Evolutionary conservation across 345 rosid species (phyloP), one percentile per base, ranked within the genome.

Genomic region (Corchorus capsularis): DNA sequence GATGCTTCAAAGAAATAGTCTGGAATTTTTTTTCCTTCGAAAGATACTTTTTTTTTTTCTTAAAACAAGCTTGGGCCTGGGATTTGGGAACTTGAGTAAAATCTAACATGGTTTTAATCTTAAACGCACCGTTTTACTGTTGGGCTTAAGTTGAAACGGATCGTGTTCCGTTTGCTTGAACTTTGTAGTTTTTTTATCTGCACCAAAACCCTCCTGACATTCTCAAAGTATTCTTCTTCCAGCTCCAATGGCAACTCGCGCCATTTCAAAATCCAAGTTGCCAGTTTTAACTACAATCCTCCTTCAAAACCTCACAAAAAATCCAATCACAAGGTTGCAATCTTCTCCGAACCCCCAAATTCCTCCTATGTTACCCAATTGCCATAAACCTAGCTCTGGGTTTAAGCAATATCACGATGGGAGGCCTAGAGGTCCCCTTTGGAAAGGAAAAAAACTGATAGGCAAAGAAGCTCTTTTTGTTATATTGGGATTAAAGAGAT

Each of bases 361-460:
- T 14, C 74, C 69, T 47, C 27, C 32, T 55, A 37, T 34, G 27
- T 46, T 61, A 66, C 74, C 60, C 6, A 37, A 34, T 75, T 16
- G 32, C 17, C 54, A 46, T 74, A 79, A 78, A 43, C 77, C 75
- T 52, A 47, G 64, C 22, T 55, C 79, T 35, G 91, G 85, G 75
- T 79, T 76, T 55, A 74, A 82, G 81, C 90, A 76, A 73, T 90
- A 83, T 83, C 99, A 89, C 50, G 99, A 95, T 57, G 98, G 99
- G 62, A 90, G 98, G 80, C 98, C 98, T 8, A 93, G 98, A 55
- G 98, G 98, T 16, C 90, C 97, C 71, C 96, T 92, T 4, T 93
- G 98, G 99, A 90, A 92, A 80, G 96, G 99, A 47, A 95, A 92
- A 89, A 94, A 94, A 70, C 82, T 91, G 50, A 91, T 93, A 35